phyloP scores from a whole-genome alignment of 345 rosid species.

The Citrus trifoliata region DNA sequence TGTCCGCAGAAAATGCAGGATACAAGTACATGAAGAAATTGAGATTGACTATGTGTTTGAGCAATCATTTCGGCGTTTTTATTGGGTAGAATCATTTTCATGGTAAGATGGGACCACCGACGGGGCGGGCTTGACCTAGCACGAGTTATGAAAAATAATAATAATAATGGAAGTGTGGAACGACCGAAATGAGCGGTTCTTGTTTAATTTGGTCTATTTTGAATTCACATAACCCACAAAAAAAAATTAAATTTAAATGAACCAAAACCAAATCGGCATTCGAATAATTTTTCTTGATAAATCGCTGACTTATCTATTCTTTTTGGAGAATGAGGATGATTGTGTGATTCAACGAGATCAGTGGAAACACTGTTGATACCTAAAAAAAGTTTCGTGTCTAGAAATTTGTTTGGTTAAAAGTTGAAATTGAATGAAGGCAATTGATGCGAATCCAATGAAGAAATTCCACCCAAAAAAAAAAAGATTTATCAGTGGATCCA shows the following conservation, averaged over 20 bases:
- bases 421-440: neutral
- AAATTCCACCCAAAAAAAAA: neutral
- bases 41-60: too few relatives aligned
- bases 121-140: too few relatives aligned
- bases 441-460: slow-evolving; percentile 16
- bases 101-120: too few relatives aligned
- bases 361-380: neutral
- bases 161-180: too few relatives aligned
- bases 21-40: too few relatives aligned
- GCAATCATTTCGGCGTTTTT: neutral
- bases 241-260: too few relatives aligned
- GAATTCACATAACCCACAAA: too few relatives aligned
- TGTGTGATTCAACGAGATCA: neutral
- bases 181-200: too few relatives aligned
- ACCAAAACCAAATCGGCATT: too few relatives aligned
- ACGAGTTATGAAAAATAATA: too few relatives aligned
- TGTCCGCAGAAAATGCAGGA: too few relatives aligned
- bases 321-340: neutral
- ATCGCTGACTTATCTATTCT: neutral
- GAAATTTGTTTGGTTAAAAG: neutral
- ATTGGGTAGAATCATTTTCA: neutral
- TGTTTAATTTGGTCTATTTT: too few relatives aligned
- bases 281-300: neutral
- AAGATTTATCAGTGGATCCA: neutral
- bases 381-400: neutral